Percentiles rank a stretch among this genome's conserved stretches.
phyloP scores from a whole-genome alignment of 2,329 filamentous ascomycete species.

The Aurifilum marmelostoma region DNA sequence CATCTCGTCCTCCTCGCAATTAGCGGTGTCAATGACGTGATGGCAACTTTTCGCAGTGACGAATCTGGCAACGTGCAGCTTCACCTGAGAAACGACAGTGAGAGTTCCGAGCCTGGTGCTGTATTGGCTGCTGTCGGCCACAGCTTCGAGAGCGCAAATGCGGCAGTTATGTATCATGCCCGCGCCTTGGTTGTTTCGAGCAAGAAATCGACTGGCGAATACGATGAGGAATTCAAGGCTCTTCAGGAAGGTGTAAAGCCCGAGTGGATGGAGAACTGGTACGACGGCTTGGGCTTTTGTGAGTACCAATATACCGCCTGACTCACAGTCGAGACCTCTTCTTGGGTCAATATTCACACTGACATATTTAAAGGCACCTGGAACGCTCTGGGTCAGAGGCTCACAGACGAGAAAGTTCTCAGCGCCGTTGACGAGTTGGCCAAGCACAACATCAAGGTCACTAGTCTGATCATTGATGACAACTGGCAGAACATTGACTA shows the following conservation, averaged over 20 bases:
- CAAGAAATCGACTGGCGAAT: conserved; percentile 48
- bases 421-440: conserved; percentile 73
- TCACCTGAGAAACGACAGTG: conserved; percentile 72
- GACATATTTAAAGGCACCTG: conserved; percentile 66
- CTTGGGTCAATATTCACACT: background rate
- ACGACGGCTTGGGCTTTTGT: conserved; percentile 92
- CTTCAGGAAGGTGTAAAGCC: conserved; percentile 54
- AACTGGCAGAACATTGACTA: conserved; percentile 85
- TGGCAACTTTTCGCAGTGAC: conserved; percentile 70
- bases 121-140: conserved; percentile 73
- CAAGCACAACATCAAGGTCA: conserved; percentile 73
- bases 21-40: conserved; percentile 72
- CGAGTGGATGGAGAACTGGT: conserved; percentile 84
- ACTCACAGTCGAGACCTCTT: conserved; percentile 15
- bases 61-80: conserved; percentile 68
- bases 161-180: conserved; percentile 87
- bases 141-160: conserved; percentile 74
- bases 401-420: conserved; percentile 81
- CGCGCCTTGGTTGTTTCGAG: conserved; percentile 61
- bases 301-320: conserved; percentile 34
- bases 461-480: conserved; percentile 92
- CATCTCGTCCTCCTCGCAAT: conserved; percentile 79
- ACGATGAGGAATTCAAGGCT: conserved; percentile 50
- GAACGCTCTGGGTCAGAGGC: conserved; percentile 84
- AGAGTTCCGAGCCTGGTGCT: conserved; percentile 55